Base-by-base conservation (phyloP, 2,329 filamentous ascomycete genomes). In the Aspergillus sp. region DNA sequence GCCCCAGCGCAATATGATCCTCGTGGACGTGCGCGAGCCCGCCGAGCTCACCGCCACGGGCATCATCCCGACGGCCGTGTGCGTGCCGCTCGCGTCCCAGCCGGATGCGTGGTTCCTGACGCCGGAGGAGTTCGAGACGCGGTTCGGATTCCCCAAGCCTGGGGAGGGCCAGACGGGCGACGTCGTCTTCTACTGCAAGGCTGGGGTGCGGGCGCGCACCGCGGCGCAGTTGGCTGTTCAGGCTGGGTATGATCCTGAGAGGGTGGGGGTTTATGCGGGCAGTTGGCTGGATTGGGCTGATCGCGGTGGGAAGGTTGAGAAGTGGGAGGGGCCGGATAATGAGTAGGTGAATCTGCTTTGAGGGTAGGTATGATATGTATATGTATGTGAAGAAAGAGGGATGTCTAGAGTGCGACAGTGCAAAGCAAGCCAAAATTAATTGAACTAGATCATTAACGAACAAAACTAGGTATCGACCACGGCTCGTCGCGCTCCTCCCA, bases 121-220 rank as follows among this genome's bases (percentile, higher is more conserved):
- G 0, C 78, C 81, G 0, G 88, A 89, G 11, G 91, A 96, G 58
- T 97, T 97, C 67, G 82, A 88, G 67, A 89, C 91, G 55, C 77
- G 87, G 14, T 92, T 91, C 71, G 92, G 91, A 3, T 96, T 88
- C 66, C 75, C 80, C 54, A 88, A 89, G 55, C 92, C 87, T 0
- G 63, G 64, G 2, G 78, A 83, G 58, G 70, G 60, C 3, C 62
- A 58, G 20, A 42, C 58, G 3, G 40, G 17, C 44, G 48, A 49
- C 5, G 63, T 96, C 13, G 80, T 97, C 3, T 94, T 97, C 65
- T 97, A 96, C 72, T 99, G 94, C 76, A 95, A 91, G 76, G 87
- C 92, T 0, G 94, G 94, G 2, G 89, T 97, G 58, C 80, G 94
- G 67, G 91, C 89, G 62, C 78, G 80, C 43, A 83, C 88, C 0